These are phyloP conservation scores for Asterochloris erici DNA, from an alignment of 139 green algal genomes.

Conservation along the genomic window DNA sequence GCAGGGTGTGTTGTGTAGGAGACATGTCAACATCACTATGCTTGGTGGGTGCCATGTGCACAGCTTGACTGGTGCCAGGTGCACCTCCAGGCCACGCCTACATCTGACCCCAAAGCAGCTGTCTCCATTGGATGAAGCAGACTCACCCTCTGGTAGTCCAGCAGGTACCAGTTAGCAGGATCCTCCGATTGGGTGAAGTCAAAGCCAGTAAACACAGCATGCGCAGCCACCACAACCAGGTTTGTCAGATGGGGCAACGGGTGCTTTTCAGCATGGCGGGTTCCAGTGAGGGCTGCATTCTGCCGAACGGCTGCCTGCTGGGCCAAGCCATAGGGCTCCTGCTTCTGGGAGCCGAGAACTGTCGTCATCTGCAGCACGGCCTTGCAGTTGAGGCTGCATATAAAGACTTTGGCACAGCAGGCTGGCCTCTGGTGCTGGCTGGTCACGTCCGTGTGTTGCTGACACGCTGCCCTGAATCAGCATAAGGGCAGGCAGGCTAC, in stretches of 20 bases:
- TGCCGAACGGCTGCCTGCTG: not conserved
- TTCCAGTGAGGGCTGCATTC: not conserved
- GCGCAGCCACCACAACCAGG: constrained; percentile 72
- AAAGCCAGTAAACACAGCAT: constrained; percentile 73
- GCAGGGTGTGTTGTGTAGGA: too few species aligned
- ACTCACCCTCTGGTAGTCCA: constrained; percentile 71
- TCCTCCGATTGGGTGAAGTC: constrained; percentile 47
- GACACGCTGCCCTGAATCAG: too few species aligned
- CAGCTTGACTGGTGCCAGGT: too few species aligned
- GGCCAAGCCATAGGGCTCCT: not conserved
- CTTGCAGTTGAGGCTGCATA: not conserved
- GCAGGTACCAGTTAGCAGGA: constrained; percentile 64
- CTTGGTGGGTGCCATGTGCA: too few species aligned
- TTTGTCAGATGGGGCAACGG: constrained; percentile 25
- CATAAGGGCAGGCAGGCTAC: too few species aligned
- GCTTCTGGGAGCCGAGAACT: not conserved
- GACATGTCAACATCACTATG: too few species aligned
- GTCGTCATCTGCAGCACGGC: not conserved
- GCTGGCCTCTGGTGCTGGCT: too few species aligned
- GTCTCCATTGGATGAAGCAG: too few species aligned
- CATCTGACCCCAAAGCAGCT: too few species aligned
- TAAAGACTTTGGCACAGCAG: too few species aligned
- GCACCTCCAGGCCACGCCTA: too few species aligned
- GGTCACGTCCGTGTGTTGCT: too few species aligned
- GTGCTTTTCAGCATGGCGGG: not conserved